Conservation (phyloP, 148 eudicot species). For the Persicaria tinctoria region DNA sequence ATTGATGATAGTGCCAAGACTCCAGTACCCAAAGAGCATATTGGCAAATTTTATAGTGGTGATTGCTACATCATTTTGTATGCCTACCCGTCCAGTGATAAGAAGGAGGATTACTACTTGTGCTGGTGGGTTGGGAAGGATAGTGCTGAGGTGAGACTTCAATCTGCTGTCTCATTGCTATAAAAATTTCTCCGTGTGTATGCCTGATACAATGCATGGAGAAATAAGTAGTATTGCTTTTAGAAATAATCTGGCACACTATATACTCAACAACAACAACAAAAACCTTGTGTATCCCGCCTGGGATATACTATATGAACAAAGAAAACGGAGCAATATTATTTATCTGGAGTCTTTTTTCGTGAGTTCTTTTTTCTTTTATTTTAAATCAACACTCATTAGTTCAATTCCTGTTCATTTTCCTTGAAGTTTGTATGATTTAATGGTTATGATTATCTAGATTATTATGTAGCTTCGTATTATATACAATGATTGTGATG, state of each 20-base stretch:
- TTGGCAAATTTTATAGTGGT: constrained; percentile 95
- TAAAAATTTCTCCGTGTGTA: not conserved
- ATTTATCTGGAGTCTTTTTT: not conserved
- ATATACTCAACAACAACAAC: not conserved
- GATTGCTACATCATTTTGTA: constrained; percentile 93
- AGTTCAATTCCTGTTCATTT: not conserved
- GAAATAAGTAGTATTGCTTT: not conserved
- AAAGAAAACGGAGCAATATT: constrained; percentile 3
- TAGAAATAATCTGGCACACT: not conserved
- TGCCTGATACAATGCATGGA: not conserved
- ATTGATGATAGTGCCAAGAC: constrained; percentile 83
- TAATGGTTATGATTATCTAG: not conserved
- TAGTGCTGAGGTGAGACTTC: constrained; percentile 69
- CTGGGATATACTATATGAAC: not conserved
- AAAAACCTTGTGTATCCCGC: not conserved
- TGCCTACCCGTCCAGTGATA: constrained; percentile 84
- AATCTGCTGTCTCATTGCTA: not conserved
- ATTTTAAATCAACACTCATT: not conserved
- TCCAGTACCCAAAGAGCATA: constrained; percentile 69
- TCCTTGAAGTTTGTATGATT: not conserved
- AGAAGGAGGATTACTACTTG: constrained; percentile 95
- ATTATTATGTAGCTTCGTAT: not conserved
- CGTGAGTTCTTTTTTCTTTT: not conserved
- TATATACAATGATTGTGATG: not conserved
- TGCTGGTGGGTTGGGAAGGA: constrained; percentile 99